phyloP scores from a whole-genome alignment of 1,284 basidiomycete species.

The Melanopsichium pennsylvanicum region DNA sequence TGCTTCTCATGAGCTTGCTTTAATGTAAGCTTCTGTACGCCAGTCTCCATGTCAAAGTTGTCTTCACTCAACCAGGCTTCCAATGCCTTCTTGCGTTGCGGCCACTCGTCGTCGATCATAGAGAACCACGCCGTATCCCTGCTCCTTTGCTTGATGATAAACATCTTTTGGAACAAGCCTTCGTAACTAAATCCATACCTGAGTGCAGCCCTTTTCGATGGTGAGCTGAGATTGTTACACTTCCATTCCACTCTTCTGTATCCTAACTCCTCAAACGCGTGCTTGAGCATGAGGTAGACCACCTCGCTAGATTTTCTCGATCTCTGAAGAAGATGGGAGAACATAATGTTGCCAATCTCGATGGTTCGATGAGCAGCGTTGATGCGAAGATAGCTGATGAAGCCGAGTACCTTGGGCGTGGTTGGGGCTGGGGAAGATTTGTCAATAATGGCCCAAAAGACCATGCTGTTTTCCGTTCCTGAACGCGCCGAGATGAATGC shows the following conservation, averaged over 20 bases:
- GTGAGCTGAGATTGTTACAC: conserved; percentile 45
- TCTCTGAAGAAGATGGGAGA: conserved; percentile 34
- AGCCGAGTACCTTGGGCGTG: conserved; percentile 11
- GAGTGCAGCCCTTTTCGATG: conserved; percentile 44
- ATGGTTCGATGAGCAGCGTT: conserved; percentile 23
- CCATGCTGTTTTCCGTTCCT: conserved; percentile 20
- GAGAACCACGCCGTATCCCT: conserved; percentile 55
- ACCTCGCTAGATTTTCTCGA: conserved; percentile 44
- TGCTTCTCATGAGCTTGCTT: conserved; percentile 23
- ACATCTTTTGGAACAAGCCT: conserved; percentile 46
- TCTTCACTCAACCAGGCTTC: conserved; percentile 39
- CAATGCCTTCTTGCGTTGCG: conserved; percentile 27
- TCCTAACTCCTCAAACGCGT: conserved; percentile 36
- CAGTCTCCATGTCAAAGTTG: conserved; percentile 31
- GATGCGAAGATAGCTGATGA: conserved; percentile 35
- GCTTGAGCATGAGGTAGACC: conserved; percentile 32
- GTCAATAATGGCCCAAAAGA: conserved; percentile 36
- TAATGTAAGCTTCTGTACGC: conserved; percentile 14
- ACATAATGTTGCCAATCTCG: conserved; percentile 55
- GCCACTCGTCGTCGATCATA: conserved; percentile 55
- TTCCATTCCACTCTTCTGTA: conserved; percentile 58
- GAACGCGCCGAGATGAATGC: conserved; percentile 6
- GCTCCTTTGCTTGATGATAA: conserved; percentile 43
- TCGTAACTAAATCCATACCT: conserved; percentile 52
- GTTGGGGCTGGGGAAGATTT: conserved; percentile 1